Evolutionary conservation across 1,139 yeast species (phyloP), one percentile per base, ranked within the genome.

Genomic region (Candida freyschussii): DNA sequence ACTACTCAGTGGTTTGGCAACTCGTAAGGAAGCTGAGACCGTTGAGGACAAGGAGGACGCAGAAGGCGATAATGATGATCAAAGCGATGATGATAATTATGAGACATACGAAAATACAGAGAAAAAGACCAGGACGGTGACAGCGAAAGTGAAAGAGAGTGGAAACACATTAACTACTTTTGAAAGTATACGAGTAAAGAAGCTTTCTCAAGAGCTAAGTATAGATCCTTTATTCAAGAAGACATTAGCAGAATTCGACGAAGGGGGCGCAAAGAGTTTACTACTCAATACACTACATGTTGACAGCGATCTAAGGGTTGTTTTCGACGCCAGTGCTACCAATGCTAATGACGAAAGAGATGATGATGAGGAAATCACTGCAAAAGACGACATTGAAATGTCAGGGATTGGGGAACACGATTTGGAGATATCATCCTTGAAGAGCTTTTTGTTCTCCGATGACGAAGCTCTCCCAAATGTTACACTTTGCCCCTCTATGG

Each of bases 201-300:
- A 80, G 44, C 61, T 83, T 27, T 95, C 86, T 32, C 78, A 81
- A 43, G 95, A 84, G 47, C 61, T 84, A 27, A 72, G 79, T 7
- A 81, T 86, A 31, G 96, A 89, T 57, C 96, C 96, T 0, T 65
- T 89, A 32, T 86, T 89, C 59, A 81, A 85, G 43, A 86, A 86
- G 50, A 89, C 94, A 31, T 67, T 89, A 30, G 85, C 95, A 0
- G 96, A 87, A 41, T 89, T 87, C 51, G 96, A 89, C 56, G 96
- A 89, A 60, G 96, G 96, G 22, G 96, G 97, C 6, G 89, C 96
- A 8, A 85, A 81, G 50, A 83, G 95, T 33, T 62, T 89, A 36
- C 61, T 89, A 31, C 60, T 86, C 48, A 87, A 86, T 47, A 76
- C 89, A 1, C 66, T 89, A 35, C 47, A 56, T 34, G 47, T 57